A percentile compares a stretch with the other conserved stretches of the same genome.
Conservation (phyloP, 129 eudicot genomes). For the Dittrichia graveolens region DNA sequence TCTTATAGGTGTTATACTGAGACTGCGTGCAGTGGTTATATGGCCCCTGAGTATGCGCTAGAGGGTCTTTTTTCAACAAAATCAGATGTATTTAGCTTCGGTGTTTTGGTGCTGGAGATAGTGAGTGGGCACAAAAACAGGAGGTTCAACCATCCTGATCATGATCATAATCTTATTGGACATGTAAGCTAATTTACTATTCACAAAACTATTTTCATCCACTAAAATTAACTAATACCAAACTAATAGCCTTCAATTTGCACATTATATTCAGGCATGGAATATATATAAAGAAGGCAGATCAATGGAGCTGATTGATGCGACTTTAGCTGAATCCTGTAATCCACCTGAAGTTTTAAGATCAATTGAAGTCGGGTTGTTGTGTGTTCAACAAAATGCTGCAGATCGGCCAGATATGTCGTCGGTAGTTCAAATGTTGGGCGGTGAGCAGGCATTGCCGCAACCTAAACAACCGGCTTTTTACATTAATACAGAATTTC, state of each 20-base stretch:
- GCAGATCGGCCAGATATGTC: slow-evolving; percentile 46
- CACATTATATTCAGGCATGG: slow-evolving; percentile 36
- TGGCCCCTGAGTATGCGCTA: slow-evolving; percentile 42
- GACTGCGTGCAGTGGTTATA: slow-evolving; percentile 39
- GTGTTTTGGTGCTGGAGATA: slow-evolving; percentile 43
- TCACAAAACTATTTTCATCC: not conserved
- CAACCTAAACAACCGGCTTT: slow-evolving; percentile 39
- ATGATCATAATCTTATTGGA: slow-evolving; percentile 33
- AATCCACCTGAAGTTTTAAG: slow-evolving; percentile 31
- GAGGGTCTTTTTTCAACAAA: slow-evolving; percentile 40
- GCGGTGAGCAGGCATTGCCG: slow-evolving; percentile 28
- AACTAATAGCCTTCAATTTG: not conserved
- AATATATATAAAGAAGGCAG: slow-evolving; percentile 39
- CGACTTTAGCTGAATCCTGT: slow-evolving; percentile 18
- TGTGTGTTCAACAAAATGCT: slow-evolving; percentile 47
- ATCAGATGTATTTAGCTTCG: slow-evolving; percentile 44
- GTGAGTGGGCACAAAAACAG: slow-evolving; percentile 43
- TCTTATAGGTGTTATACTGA: not conserved
- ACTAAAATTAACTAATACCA: not conserved
- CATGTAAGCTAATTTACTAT: slow-evolving; percentile 27
- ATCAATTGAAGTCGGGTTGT: slow-evolving; percentile 39
- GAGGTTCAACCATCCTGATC: slow-evolving; percentile 33
- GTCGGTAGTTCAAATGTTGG: slow-evolving; percentile 37
- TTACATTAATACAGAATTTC: slow-evolving; percentile 9
- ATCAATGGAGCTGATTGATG: slow-evolving; percentile 38